These are phyloP conservation scores for Thielaviopsis ethacetica DNA, from an alignment of 2,329 filamentous ascomycete genomes.

Conservation along the genomic window DNA sequence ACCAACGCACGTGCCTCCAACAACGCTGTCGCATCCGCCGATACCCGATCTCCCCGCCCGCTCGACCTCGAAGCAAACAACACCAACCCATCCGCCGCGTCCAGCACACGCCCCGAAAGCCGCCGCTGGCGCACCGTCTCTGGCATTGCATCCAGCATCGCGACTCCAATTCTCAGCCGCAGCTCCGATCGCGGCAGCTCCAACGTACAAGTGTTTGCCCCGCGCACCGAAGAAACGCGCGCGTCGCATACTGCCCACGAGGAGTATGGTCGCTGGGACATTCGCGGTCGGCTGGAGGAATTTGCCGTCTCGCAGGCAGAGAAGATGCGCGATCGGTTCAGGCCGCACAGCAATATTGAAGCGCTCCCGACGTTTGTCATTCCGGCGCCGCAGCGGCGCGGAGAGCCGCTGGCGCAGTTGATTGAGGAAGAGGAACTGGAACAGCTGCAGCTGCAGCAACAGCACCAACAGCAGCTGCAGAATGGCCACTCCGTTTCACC, in stretches of 20 bases:
- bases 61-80: constrained; percentile 11
- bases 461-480: not conserved
- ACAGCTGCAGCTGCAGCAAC: not conserved
- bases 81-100: not conserved
- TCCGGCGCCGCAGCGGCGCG: constrained; percentile 42
- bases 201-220: not conserved
- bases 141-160: constrained; percentile 17
- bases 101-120: not conserved
- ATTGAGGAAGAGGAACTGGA: constrained; percentile 33
- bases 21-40: not conserved
- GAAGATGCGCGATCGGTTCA: constrained; percentile 38
- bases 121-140: constrained; percentile 14
- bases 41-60: not conserved
- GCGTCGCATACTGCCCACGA: constrained; percentile 10
- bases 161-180: constrained; percentile 16
- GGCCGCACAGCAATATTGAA: constrained; percentile 36
- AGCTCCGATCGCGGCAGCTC: constrained; percentile 14
- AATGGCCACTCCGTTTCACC: not conserved
- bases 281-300: constrained; percentile 40
- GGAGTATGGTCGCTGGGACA: constrained; percentile 32
- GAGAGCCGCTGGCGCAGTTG: constrained; percentile 38
- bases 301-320: constrained; percentile 46
- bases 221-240: not conserved
- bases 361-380: constrained; percentile 43
- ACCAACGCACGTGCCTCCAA: not conserved